phyloP scores from a whole-genome alignment of 805 yeast species.

The Cyberlindnera japonica region DNA sequence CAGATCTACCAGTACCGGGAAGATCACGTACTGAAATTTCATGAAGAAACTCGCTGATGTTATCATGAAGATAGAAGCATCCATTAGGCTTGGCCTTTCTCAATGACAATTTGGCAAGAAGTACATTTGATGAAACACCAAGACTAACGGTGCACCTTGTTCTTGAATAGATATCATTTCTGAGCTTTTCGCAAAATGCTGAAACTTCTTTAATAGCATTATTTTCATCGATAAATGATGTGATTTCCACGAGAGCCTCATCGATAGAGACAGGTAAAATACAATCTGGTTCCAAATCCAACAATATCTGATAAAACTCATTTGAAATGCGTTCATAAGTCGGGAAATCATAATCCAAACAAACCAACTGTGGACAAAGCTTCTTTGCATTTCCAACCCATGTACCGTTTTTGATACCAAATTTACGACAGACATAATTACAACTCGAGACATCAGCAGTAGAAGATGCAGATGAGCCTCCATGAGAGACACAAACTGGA shows the following conservation, averaged over 20 bases:
- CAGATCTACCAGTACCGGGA: slow-evolving; percentile 63
- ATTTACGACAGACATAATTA: slow-evolving; percentile 79
- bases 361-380: slow-evolving; percentile 61
- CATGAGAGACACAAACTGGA: slow-evolving; percentile 61
- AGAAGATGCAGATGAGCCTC: slow-evolving; percentile 30
- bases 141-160: slow-evolving; percentile 73
- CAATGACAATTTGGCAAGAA: slow-evolving; percentile 74
- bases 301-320: slow-evolving; percentile 57
- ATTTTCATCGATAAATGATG: slow-evolving; percentile 29
- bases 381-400: slow-evolving; percentile 70
- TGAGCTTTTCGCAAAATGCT: slow-evolving; percentile 26
- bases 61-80: slow-evolving; percentile 34
- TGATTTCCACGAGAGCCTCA: slow-evolving; percentile 78
- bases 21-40: slow-evolving; percentile 34
- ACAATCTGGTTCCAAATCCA: slow-evolving; percentile 36
- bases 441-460: slow-evolving; percentile 89
- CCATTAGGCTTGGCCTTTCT: slow-evolving; percentile 82
- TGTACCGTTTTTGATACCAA: slow-evolving; percentile 84
- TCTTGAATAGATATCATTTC: slow-evolving; percentile 36
- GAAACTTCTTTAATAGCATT: slow-evolving; percentile 27
- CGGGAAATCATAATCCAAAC: slow-evolving; percentile 70
- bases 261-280: slow-evolving; percentile 82
- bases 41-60: slow-evolving; percentile 32
- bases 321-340: slow-evolving; percentile 65
- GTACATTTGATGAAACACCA: slow-evolving; percentile 71